A percentile compares a stretch with the other conserved stretches of the same genome.
Conservation (phyloP, 177 flowering plant species). For the Vitis hybrid region DNA sequence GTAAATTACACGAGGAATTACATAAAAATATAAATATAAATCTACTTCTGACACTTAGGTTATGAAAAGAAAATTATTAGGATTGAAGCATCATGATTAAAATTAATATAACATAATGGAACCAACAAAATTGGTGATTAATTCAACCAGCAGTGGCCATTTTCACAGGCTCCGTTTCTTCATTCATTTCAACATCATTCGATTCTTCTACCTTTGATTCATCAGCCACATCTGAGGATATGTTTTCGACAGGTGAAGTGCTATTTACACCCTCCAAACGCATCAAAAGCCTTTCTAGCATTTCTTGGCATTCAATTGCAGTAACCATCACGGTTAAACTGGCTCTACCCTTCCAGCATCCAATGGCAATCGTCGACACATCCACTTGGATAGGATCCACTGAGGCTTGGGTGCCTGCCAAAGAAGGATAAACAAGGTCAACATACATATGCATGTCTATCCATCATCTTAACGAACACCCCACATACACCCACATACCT, state of each 20-base stretch:
- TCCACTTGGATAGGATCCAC: constrained; percentile 35
- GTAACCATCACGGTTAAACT: constrained; percentile 82
- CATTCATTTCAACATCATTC: constrained; percentile 8
- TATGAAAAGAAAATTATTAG: too few relatives aligned
- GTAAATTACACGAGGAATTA: too few relatives aligned
- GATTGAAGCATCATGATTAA: too few relatives aligned
- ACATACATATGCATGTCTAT: neutral
- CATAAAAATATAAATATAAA: too few relatives aligned
- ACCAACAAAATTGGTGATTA: neutral
- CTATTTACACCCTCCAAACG: constrained; percentile 22
- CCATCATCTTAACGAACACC: neutral
- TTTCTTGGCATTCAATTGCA: constrained; percentile 74
- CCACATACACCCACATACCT: constrained; percentile 39
- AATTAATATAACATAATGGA: neutral
- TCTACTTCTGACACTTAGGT: too few relatives aligned
- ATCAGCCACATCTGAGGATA: neutral
- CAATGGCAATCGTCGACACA: constrained; percentile 76
- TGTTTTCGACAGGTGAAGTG: constrained; percentile 10
- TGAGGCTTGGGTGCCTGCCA: constrained; percentile 32
- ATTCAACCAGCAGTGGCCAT: neutral
- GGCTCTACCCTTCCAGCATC: constrained; percentile 91
- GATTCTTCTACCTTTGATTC: constrained; percentile 11
- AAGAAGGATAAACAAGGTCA: neutral
- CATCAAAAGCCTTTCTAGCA: constrained; percentile 64
- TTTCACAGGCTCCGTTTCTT: constrained; percentile 3